Conservation (phyloP, 257 asterid genomes). For the Osmanthus fragrans region DNA sequence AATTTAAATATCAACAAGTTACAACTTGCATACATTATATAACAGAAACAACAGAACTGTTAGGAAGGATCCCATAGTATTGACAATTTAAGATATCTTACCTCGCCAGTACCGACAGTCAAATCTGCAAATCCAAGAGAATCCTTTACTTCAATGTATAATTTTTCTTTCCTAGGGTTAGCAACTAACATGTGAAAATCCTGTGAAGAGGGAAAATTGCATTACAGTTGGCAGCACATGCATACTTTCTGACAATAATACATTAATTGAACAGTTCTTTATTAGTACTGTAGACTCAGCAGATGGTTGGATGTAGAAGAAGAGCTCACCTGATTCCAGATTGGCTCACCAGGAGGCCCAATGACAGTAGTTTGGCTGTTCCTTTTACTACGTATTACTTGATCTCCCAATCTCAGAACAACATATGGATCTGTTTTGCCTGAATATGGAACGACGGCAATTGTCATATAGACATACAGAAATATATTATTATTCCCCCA, state of each 20-base stretch:
- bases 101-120: conserved; percentile 87
- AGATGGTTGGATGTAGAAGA: background rate
- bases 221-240: conserved; percentile 19
- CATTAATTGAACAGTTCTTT: background rate
- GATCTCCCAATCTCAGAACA: conserved; percentile 82
- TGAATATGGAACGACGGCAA: conserved; percentile 35
- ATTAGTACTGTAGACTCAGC: background rate
- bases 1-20: background rate
- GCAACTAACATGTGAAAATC: conserved; percentile 92
- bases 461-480: background rate
- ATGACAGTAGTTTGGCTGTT: conserved; percentile 95
- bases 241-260: conserved; percentile 21
- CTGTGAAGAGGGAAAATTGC: conserved; percentile 40
- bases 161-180: conserved; percentile 71
- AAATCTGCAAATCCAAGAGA: conserved; percentile 81
- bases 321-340: conserved; percentile 90
- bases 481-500: background rate
- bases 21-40: background rate
- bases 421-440: conserved; percentile 98
- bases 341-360: conserved; percentile 98
- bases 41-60: background rate
- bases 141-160: conserved; percentile 81
- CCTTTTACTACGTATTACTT: conserved; percentile 84
- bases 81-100: conserved; percentile 30
- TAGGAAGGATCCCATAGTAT: conserved; percentile 12